phyloP scores from a whole-genome alignment of 1,284 basidiomycete species.

The Microbotryum silenes-acaulis region DNA sequence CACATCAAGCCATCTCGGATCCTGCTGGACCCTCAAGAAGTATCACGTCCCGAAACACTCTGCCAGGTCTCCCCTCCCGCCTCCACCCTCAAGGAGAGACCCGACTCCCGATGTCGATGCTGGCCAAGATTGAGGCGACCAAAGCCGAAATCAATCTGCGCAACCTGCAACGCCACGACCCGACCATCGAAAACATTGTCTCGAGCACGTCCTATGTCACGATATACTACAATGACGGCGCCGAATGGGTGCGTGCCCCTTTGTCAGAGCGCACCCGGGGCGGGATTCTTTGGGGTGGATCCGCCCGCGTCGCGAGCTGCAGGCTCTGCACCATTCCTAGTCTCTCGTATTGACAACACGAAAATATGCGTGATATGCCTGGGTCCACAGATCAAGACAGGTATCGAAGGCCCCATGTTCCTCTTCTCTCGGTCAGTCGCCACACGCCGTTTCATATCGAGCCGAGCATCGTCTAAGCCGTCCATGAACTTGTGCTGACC shows the following conservation, averaged over 20 bases:
- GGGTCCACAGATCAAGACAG: conserved; percentile 57
- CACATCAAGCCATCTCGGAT: no score
- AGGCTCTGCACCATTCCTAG: not conserved
- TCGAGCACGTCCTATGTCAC: conserved; percentile 73
- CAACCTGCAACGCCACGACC: conserved; percentile 69
- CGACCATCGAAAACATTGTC: conserved; percentile 67
- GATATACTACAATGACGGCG: conserved; percentile 39
- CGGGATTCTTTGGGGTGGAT: no score
- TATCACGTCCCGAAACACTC: no score
- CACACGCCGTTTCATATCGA: no score
- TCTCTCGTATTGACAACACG: not conserved
- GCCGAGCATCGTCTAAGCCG: no score
- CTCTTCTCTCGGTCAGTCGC: conserved; percentile 66
- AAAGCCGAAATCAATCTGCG: conserved; percentile 56
- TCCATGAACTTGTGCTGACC: not conserved
- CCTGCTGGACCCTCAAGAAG: no score
- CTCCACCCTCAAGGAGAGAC: no score
- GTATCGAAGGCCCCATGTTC: conserved; percentile 81
- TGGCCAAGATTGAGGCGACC: conserved; percentile 19
- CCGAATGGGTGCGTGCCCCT: conserved; percentile 35
- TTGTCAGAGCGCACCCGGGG: not conserved
- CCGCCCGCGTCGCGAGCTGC: not conserved
- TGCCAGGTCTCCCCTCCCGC: no score
- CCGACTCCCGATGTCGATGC: conserved; percentile 2
- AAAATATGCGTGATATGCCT: not conserved